Conservation (phyloP, 306 rosid species). For the Abrus pulchellus region DNA sequence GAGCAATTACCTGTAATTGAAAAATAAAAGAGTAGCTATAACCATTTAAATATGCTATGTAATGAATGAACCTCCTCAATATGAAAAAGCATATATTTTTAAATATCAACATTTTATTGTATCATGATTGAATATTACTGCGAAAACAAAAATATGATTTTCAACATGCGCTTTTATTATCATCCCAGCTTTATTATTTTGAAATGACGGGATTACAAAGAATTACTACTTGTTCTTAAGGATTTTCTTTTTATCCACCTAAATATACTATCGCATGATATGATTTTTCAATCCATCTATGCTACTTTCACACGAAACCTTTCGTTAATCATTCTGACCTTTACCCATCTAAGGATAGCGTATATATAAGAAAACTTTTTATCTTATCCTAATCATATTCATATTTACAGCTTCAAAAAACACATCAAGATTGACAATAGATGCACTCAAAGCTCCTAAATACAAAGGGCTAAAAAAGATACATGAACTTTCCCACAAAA, state of each 20-base stretch:
- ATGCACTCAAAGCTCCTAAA: not conserved
- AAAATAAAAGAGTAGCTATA: no score
- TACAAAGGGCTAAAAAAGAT: not conserved
- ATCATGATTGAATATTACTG: not conserved
- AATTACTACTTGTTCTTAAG: not conserved
- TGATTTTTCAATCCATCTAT: not conserved
- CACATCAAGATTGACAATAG: not conserved
- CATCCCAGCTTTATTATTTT: not conserved
- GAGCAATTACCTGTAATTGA: no score
- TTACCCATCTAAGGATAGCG: not conserved
- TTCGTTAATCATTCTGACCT: not conserved
- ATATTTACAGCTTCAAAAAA: not conserved
- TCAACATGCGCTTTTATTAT: not conserved
- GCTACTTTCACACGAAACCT: not conserved
- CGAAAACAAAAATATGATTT: not conserved
- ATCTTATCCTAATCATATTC: constrained; percentile 17
- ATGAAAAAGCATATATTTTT: not conserved
- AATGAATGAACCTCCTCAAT: not conserved
- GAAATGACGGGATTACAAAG: not conserved
- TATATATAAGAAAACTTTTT: not conserved
- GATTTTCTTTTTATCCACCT: not conserved
- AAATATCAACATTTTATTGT: not conserved
- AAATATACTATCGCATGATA: not conserved
- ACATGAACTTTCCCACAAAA: constrained; percentile 25
- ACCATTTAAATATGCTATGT: not conserved